Evolutionary conservation across 371 early-diverging fungal genomes (phyloP).

Genomic region (Rhizopus arrhizus): DNA sequence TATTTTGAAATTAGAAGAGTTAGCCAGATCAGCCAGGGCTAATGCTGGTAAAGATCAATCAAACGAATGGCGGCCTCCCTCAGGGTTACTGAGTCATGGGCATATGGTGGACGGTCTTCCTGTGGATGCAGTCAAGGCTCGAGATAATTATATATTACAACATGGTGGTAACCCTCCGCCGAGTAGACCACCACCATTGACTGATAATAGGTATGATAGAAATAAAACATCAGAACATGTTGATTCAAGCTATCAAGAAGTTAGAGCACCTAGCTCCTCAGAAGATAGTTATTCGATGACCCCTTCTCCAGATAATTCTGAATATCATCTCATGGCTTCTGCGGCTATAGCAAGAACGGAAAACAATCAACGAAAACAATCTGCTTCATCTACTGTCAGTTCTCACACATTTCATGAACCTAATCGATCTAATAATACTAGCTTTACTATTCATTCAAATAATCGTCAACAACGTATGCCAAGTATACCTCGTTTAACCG

Average conservation of each 20-base stretch:
- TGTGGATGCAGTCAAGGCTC: slow-evolving; percentile 27
- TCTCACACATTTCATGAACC: slow-evolving; percentile 14
- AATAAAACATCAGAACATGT: slow-evolving; percentile 12
- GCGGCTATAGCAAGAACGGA: slow-evolving; percentile 22
- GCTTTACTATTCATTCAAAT: slow-evolving; percentile 7
- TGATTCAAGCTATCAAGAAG: slow-evolving; percentile 1
- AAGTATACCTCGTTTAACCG: slow-evolving; percentile 25
- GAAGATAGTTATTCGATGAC: slow-evolving; percentile 36
- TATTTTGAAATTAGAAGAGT: slow-evolving; percentile 49
- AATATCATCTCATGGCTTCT: slow-evolving; percentile 39
- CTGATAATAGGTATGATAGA: slow-evolving; percentile 4
- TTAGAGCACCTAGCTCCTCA: slow-evolving; percentile 21
- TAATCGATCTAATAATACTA: not conserved
- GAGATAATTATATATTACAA: slow-evolving; percentile 37
- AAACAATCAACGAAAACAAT: slow-evolving; percentile 7
- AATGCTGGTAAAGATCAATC: slow-evolving; percentile 29
- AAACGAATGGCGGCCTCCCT: slow-evolving; percentile 51
- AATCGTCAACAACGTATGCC: slow-evolving; percentile 15
- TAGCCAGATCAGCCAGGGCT: slow-evolving; percentile 41
- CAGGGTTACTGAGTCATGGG: slow-evolving; percentile 36
- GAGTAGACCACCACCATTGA: slow-evolving; percentile 30
- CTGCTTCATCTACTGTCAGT: slow-evolving; percentile 10
- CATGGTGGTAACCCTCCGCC: slow-evolving; percentile 41
- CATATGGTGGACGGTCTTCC: slow-evolving; percentile 18
- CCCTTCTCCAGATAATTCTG: slow-evolving; percentile 44